Percentiles rank a stretch among this genome's conserved stretches.
Conservation (phyloP, 441 rosid species). For the Francoa sonchifolia region DNA sequence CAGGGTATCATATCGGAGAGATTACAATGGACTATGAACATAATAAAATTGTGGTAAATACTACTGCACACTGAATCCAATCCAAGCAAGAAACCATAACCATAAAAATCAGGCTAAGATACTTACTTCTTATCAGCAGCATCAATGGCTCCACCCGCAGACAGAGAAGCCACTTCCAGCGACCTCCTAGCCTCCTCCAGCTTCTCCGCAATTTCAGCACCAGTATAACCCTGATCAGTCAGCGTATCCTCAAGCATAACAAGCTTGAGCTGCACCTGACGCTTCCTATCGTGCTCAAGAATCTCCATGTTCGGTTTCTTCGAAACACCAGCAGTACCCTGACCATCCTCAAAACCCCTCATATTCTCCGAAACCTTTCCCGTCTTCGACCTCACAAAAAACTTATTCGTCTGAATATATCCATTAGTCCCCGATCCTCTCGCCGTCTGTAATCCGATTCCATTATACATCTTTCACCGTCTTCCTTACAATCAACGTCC, state of each 20-base stretch:
- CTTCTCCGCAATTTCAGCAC: slow-evolving; percentile 66
- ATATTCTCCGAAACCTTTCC: slow-evolving; percentile 42
- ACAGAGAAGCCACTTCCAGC: slow-evolving; percentile 46
- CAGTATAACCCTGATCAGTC: slow-evolving; percentile 63
- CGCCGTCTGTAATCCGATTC: slow-evolving; percentile 78
- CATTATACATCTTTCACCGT: slow-evolving; percentile 68
- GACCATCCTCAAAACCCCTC: slow-evolving; percentile 55
- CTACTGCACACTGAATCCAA: background rate
- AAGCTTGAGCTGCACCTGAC: slow-evolving; percentile 83
- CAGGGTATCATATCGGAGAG: no score
- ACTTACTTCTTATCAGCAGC: slow-evolving; percentile 22
- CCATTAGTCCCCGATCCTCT: slow-evolving; percentile 97
- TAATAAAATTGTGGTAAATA: no score
- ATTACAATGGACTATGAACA: no score
- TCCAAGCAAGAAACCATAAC: background rate
- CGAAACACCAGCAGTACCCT: slow-evolving; percentile 73
- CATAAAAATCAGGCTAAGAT: background rate
- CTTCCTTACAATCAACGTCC: no score
- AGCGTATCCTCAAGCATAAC: slow-evolving; percentile 68
- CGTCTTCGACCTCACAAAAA: slow-evolving; percentile 59
- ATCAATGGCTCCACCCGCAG: slow-evolving; percentile 23
- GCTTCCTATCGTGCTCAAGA: slow-evolving; percentile 82
- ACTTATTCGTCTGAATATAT: slow-evolving; percentile 74
- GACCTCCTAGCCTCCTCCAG: slow-evolving; percentile 54
- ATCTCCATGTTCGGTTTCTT: slow-evolving; percentile 74